Conservation (phyloP, 805 yeast genomes). For the Ogataea populi-albae region DNA sequence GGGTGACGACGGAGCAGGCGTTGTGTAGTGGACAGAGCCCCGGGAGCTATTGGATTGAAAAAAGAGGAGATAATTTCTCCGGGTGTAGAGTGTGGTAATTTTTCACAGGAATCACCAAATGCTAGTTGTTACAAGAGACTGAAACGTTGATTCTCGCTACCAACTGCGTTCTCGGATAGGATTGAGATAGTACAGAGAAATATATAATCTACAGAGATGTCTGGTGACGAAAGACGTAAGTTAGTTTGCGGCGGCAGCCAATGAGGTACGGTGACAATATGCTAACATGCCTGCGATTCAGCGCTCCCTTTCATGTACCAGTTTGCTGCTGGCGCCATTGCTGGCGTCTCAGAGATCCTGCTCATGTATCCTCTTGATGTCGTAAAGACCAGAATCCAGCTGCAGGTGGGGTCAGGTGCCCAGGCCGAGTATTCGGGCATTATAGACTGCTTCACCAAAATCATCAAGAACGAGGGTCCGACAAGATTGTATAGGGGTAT, state of each 20-base stretch:
- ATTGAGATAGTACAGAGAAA: too few species aligned
- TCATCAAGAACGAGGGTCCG: conserved; percentile 82
- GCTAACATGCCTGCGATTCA: conserved; percentile 9
- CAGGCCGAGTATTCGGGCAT: conserved; percentile 77
- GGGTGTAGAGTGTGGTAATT: too few species aligned
- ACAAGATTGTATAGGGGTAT: conserved; percentile 88
- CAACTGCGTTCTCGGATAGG: too few species aligned
- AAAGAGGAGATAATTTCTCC: too few species aligned
- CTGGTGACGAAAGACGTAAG: conserved; percentile 22
- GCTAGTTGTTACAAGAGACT: too few species aligned
- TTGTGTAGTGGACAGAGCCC: too few species aligned
- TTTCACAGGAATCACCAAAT: too few species aligned
- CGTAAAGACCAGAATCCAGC: conserved; percentile 93
- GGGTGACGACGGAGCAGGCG: too few species aligned
- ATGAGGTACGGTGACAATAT: neutral
- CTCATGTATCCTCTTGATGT: conserved; percentile 97
- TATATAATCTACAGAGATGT: too few species aligned
- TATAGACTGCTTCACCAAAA: conserved; percentile 77
- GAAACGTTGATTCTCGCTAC: too few species aligned
- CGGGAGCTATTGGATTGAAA: too few species aligned
- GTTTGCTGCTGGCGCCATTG: conserved; percentile 87
- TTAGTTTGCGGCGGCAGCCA: conserved; percentile 2
- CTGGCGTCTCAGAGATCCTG: conserved; percentile 94
- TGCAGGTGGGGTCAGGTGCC: conserved; percentile 57
- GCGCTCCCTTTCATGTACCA: conserved; percentile 90